These are phyloP conservation scores for Populus deltoides DNA, from an alignment of 345 rosid species.

Conservation along the genomic window DNA sequence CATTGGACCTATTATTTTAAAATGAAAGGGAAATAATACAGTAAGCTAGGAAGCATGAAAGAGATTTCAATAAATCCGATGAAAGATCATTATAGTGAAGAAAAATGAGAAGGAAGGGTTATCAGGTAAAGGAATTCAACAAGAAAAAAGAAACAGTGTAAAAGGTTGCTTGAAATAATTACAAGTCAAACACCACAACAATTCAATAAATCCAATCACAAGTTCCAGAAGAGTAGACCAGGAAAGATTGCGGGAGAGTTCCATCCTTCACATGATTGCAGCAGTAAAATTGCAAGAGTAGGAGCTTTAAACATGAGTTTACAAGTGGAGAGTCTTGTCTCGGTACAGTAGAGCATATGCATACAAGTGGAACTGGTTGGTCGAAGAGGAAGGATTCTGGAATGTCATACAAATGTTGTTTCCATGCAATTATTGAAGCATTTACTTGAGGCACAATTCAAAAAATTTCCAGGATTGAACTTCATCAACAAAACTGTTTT, in stretches of 20 bases:
- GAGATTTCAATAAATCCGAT: neutral
- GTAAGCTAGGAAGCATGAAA: neutral
- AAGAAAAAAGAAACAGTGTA: neutral
- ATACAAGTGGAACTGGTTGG: neutral
- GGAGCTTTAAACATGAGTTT: neutral
- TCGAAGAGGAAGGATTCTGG: neutral
- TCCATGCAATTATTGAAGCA: neutral
- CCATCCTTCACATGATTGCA: neutral
- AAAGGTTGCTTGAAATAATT: neutral
- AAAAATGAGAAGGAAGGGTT: too few species aligned
- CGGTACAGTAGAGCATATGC: neutral
- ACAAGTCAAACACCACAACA: neutral
- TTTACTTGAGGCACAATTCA: neutral
- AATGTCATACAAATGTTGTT: neutral
- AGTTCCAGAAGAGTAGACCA: neutral
- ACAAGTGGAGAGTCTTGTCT: neutral
- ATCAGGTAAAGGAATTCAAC: neutral
- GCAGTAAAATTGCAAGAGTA: neutral
- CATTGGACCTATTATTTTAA: too few species aligned
- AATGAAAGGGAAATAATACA: neutral
- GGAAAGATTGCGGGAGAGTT: neutral
- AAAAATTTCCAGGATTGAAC: neutral
- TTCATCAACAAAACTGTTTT: neutral
- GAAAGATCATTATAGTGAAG: neutral
- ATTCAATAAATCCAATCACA: neutral